These are phyloP conservation scores for Penicillium paneum DNA, from an alignment of 2,329 filamentous ascomycete species.

Conservation along the genomic window DNA sequence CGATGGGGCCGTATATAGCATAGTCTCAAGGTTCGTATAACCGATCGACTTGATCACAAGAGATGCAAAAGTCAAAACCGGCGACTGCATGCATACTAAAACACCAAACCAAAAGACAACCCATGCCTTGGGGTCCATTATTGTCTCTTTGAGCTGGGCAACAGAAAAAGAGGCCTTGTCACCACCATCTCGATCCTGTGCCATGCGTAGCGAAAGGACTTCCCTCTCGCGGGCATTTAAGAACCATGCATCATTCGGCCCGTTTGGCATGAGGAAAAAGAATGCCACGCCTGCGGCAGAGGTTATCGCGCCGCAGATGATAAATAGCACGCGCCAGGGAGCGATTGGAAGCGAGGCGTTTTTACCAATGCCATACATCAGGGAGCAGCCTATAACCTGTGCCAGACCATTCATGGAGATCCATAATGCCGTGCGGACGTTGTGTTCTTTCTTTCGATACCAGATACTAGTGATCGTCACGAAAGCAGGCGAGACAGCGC, in stretches of 20 bases:
- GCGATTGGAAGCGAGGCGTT: constrained; percentile 41
- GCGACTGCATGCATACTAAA: constrained; percentile 47
- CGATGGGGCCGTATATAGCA: constrained; percentile 50
- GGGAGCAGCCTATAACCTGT: constrained; percentile 45
- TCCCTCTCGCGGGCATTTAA: constrained; percentile 44
- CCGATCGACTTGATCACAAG: constrained; percentile 50
- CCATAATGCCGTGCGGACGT: constrained; percentile 31
- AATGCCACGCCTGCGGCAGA: constrained; percentile 45
- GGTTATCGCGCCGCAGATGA: constrained; percentile 52
- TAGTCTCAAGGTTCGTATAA: constrained; percentile 45
- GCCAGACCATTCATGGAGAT: constrained; percentile 49
- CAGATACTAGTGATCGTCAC: constrained; percentile 47
- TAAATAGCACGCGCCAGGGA: constrained; percentile 50
- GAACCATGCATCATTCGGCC: constrained; percentile 51
- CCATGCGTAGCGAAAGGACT: constrained; percentile 40
- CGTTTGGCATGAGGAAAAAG: constrained; percentile 41
- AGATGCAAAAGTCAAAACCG: constrained; percentile 50
- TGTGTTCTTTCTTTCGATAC: constrained; percentile 40
- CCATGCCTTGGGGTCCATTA: constrained; percentile 47
- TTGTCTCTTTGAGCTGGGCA: constrained; percentile 45
- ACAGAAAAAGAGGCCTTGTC: constrained; percentile 47
- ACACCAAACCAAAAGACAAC: constrained; percentile 48
- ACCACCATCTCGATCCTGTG: constrained; percentile 39
- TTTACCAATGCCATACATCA: constrained; percentile 54
- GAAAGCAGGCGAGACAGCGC: constrained; percentile 47